Base-by-base conservation (phyloP, 1,284 basidiomycete genomes). In the Tetrapyrgos nigripes region DNA sequence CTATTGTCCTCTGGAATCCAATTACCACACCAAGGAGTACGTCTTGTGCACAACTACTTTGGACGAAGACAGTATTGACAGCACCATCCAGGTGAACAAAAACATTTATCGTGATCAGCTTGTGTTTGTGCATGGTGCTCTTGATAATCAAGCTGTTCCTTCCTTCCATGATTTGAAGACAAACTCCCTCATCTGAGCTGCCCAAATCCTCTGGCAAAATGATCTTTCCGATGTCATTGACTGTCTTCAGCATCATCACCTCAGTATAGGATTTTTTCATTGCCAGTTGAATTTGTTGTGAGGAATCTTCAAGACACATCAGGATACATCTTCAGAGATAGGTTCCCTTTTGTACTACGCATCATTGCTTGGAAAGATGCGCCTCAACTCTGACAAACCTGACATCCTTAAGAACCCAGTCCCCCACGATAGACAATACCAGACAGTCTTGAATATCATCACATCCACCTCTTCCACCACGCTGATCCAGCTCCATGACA, bases 61-160 rank as follows among this genome's bases (percentile, higher is more conserved):
- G 2, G 57, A 58, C 19, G 57, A 58, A n/a, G 57, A 44, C 3
- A 53, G 43, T n/a, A 47, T 28, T 9, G 57, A 58, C 0, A 50
- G 57, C 19, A 53, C 44, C 3, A 49, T 37, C 14, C 33, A 54
- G 43, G 50, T 58, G 26, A 47, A 46, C 23, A 44, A 53, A 1
- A 48, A 58, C 14, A 46, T 53, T 19, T 58, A 58, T 29, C 24
- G 52, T 3, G 56, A 58, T 23, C 56, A 58, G 43, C 51, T 58
- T 1, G 9, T 40, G 13, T 58, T 33, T 19, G 35, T 19, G 2
- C n/a, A 33, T 3, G 37, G 53, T 23, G 56, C 52, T 19, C 56
- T 58, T 19, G 56, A 58, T 21, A 48, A 58, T 31, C 33, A 10
- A 4, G 56, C 56, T 14, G 50, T 58, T n/a, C 56, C 56, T 4